Conservation (phyloP, 306 rosid species). For the Fragaria nilgerrensis region DNA sequence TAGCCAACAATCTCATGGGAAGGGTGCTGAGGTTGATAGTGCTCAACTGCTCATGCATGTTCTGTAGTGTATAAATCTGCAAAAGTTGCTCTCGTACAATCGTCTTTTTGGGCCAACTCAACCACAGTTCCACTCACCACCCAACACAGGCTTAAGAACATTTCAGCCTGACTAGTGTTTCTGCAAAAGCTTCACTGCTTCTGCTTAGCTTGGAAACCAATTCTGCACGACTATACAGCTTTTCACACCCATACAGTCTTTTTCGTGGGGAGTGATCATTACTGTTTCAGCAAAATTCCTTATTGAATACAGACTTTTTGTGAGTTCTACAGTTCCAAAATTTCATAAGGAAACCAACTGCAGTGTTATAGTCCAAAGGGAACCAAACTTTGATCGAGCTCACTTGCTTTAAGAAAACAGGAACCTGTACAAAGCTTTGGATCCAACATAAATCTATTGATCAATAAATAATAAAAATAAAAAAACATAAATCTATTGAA, state of each 20-base stretch:
- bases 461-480: too few species aligned
- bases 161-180: constrained; percentile 8
- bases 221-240: not conserved
- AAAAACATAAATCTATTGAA: not conserved
- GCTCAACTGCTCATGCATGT: not conserved
- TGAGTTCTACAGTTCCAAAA: not conserved
- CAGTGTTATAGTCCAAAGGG: not conserved
- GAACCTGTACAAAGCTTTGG: not conserved
- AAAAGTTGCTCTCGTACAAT: constrained; percentile 23
- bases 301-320: not conserved
- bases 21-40: not conserved
- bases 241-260: not conserved
- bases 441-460: constrained; percentile 1
- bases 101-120: constrained; percentile 39
- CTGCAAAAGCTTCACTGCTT: constrained; percentile 25
- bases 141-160: constrained; percentile 12
- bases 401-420: not conserved
- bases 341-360: not conserved
- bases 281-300: not conserved
- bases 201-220: not conserved
- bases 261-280: not conserved
- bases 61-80: constrained; percentile 7
- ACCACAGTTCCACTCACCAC: constrained; percentile 27
- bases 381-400: not conserved
- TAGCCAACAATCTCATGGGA: not conserved